A percentile compares a stretch with the other conserved stretches of the same genome.
These are phyloP conservation scores for Crithidia brevicula DNA, from an alignment of 208 protist species.

Conservation along the genomic window DNA sequence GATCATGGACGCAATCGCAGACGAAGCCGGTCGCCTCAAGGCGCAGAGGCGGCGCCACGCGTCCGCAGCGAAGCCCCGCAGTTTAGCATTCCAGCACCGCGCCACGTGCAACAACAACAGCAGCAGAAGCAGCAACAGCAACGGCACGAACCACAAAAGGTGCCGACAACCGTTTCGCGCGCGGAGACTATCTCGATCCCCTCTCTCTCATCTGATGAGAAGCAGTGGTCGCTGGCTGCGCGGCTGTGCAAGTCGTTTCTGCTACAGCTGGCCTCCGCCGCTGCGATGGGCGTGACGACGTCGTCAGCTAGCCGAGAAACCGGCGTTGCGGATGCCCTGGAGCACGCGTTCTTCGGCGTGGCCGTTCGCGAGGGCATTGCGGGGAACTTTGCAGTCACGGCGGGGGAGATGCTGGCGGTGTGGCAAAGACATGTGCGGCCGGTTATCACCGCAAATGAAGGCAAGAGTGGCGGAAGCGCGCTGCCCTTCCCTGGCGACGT, in stretches of 20 bases:
- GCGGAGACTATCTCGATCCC: conserved; percentile 10
- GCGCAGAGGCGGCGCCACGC: neutral
- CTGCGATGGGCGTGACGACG: neutral
- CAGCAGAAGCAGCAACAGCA: neutral
- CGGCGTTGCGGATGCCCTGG: conserved; percentile 35
- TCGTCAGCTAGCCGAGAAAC: conserved; percentile 26
- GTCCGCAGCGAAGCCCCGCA: neutral
- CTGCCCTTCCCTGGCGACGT: conserved; percentile 44
- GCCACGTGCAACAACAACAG: conserved; percentile 13
- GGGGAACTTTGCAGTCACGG: conserved; percentile 38
- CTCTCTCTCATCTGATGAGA: conserved; percentile 21
- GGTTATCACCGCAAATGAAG: neutral
- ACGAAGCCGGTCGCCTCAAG: neutral
- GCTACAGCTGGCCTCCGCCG: conserved; percentile 22
- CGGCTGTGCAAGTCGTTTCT: conserved; percentile 39
- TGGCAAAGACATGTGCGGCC: conserved; percentile 46
- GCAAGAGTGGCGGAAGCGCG: neutral
- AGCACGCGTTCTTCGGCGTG: conserved; percentile 64
- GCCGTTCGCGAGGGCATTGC: conserved; percentile 42
- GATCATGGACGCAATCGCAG: neutral
- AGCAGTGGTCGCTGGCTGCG: conserved; percentile 30
- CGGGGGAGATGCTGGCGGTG: conserved; percentile 59
- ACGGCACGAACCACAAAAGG: neutral
- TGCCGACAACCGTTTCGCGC: conserved; percentile 5
- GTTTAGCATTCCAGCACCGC: conserved; percentile 14